phyloP scores from a whole-genome alignment of 2,329 filamentous ascomycete genomes.

The Fusarium kyushuense region DNA sequence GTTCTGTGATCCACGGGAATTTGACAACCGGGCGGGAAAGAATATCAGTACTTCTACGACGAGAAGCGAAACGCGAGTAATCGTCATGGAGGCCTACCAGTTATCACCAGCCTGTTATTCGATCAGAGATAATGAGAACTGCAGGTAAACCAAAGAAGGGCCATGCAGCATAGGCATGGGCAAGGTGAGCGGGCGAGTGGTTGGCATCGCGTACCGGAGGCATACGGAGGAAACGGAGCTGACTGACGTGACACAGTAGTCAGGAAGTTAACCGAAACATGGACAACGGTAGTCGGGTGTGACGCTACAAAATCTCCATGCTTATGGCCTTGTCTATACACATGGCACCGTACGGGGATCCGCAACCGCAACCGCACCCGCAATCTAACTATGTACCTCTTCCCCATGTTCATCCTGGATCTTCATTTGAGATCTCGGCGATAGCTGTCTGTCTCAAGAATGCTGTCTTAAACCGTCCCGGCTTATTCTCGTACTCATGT shows the following conservation, averaged over 20 bases:
- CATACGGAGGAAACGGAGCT: slow-evolving; percentile 39
- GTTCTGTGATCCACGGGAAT: slow-evolving; percentile 29
- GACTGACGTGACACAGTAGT: slow-evolving; percentile 39
- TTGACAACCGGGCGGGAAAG: slow-evolving; percentile 13
- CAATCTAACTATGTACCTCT: slow-evolving; percentile 19
- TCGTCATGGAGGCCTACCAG: slow-evolving; percentile 10
- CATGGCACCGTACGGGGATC: slow-evolving; percentile 24
- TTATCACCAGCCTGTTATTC: slow-evolving; percentile 14
- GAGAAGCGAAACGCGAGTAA: slow-evolving; percentile 21
- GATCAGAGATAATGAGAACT: slow-evolving; percentile 9
- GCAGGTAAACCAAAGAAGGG: slow-evolving; percentile 3
- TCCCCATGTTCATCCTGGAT: slow-evolving; percentile 19
- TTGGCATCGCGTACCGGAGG: slow-evolving; percentile 34
- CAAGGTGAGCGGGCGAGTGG: slow-evolving; percentile 20
- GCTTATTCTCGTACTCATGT: slow-evolving; percentile 45
- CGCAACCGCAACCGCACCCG: slow-evolving; percentile 29
- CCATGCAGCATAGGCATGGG: neutral
- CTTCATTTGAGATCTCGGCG: slow-evolving; percentile 25
- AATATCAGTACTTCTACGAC: slow-evolving; percentile 5
- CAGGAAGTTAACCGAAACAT: slow-evolving; percentile 47
- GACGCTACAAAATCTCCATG: slow-evolving; percentile 10
- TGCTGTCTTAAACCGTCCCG: slow-evolving; percentile 35
- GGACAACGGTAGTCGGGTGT: slow-evolving; percentile 24
- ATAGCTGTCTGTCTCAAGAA: slow-evolving; percentile 19
- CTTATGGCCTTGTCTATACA: neutral